Conservation (phyloP, 768 basidiomycete genomes). For the Suillus clintonianus region DNA sequence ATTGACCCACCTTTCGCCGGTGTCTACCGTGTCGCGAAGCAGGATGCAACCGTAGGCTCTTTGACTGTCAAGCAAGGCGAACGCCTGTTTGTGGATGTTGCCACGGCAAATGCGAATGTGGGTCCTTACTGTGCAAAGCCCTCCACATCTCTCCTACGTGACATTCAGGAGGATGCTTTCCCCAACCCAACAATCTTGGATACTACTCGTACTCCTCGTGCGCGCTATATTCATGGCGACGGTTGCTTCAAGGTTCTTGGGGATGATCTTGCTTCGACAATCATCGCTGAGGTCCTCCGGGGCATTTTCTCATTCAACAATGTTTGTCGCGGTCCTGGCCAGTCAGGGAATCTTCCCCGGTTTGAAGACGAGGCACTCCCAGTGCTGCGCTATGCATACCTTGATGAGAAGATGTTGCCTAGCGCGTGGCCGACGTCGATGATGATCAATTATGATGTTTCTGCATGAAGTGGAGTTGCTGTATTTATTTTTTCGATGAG, state of each 20-base stretch:
- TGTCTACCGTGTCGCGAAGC: constrained; percentile 55
- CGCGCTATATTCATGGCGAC: constrained; percentile 53
- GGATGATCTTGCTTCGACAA: constrained; percentile 57
- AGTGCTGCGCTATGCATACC: constrained; percentile 55
- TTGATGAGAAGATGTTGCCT: constrained; percentile 48
- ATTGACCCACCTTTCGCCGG: constrained; percentile 74
- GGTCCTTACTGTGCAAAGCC: constrained; percentile 22
- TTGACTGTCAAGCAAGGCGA: constrained; percentile 48
- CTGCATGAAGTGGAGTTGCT: constrained; percentile 17
- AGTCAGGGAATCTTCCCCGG: constrained; percentile 63
- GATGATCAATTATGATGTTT: constrained; percentile 46
- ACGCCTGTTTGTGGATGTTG: constrained; percentile 64
- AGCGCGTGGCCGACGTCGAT: constrained; percentile 73
- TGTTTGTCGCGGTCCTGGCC: constrained; percentile 65
- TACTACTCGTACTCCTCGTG: constrained; percentile 41
- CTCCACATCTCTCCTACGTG: constrained; percentile 1
- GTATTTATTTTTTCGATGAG: neutral
- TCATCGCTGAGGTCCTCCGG: constrained; percentile 60
- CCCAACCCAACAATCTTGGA: constrained; percentile 47
- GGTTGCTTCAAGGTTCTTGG: constrained; percentile 51
- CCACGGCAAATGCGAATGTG: constrained; percentile 58
- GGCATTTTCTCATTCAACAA: constrained; percentile 60
- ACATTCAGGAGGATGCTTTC: constrained; percentile 51
- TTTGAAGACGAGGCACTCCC: constrained; percentile 51
- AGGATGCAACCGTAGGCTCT: constrained; percentile 45